Evolutionary conservation across 768 basidiomycete species (phyloP), one percentile per base, ranked within the genome.

Genomic region (Fistulinella prunicolor): DNA sequence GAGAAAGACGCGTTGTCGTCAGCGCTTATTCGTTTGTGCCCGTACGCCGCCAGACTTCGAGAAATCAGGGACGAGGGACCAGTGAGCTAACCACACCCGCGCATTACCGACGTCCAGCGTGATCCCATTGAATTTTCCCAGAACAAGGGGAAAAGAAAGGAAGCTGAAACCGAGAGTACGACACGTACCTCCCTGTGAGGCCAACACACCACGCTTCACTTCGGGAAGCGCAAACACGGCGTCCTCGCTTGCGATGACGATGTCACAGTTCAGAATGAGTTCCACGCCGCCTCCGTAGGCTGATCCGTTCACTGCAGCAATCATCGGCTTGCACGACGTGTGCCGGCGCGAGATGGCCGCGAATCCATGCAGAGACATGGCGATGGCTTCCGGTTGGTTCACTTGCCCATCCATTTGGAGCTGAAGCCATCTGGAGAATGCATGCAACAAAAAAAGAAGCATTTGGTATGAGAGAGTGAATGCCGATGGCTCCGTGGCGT

Each of bases 241-340:
- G 14, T 80, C 77, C 42, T 81, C 73, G 50, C 73, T 77, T 2
- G 89, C 83, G 17, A 91, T 64, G 44, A 90, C 86, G 22, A 90
- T 59, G 58, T 91, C 89, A 51, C 86, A 89, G 54, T 91, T 92
- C 5, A 90, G 56, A 2, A 88, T 53, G 42, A 86, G 75, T 60
- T 86, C 85, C 53, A 78, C 70, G 7, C 82, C 85, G 2, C 85
- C 85, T 28, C 83, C 83, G 39, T 79, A 80, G 0, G 83, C 80
- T 24, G 82, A 77, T n/a, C 89, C 89, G 49, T 82, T 79, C 1
- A 89, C 88, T 3, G 89, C 89, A 12, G 89, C 89, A 39, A 91
- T 84, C 43, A 89, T 79, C 6, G 87, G 87, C 60, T 91, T 91
- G 51, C 65, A 72, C 1, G 79, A 79, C 29, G 63, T 64, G 34